Conservation (phyloP, 495 filamentous ascomycete species). For the Daldinia concentrica region DNA sequence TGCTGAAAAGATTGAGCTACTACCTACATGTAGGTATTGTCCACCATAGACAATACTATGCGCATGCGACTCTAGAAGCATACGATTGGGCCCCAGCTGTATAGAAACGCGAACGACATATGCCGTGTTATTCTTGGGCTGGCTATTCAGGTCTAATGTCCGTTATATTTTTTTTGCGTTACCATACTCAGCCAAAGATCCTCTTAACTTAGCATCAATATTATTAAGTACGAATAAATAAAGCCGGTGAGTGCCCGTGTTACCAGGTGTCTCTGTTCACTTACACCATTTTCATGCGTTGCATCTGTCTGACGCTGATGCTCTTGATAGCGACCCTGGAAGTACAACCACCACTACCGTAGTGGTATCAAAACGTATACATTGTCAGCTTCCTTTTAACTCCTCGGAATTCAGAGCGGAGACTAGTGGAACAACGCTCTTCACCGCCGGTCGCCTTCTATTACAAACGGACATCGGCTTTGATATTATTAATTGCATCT, state of each 20-base stretch:
- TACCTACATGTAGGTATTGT: slow-evolving; percentile 12
- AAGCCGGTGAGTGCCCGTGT: slow-evolving; percentile 25
- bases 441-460: slow-evolving; percentile 36
- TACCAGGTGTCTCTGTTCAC: background rate
- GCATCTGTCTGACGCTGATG: slow-evolving; percentile 29
- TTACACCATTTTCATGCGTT: too few species aligned
- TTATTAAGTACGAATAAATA: slow-evolving; percentile 14
- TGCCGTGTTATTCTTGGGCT: slow-evolving; percentile 34
- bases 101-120: slow-evolving; percentile 29
- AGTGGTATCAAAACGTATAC: slow-evolving; percentile 7
- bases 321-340: slow-evolving; percentile 7
- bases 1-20: slow-evolving; percentile 19
- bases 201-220: slow-evolving; percentile 10
- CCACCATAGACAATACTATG: slow-evolving; percentile 14
- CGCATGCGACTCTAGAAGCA: slow-evolving; percentile 27
- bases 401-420: slow-evolving; percentile 17
- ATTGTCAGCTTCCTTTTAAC: slow-evolving; percentile 24
- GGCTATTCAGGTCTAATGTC: slow-evolving; percentile 7
- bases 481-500: slow-evolving; percentile 30
- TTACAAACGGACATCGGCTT: slow-evolving; percentile 22
- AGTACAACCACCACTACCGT: slow-evolving; percentile 2
- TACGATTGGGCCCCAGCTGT: slow-evolving; percentile 27
- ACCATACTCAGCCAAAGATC: slow-evolving; percentile 15
- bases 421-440: slow-evolving; percentile 23
- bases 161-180: slow-evolving; percentile 30